A percentile compares a stretch with the other conserved stretches of the same genome.
Evolutionary conservation across 2,329 filamentous ascomycete genomes (phyloP).

Genomic region (Neofusicoccum kwambonambiense): DNA sequence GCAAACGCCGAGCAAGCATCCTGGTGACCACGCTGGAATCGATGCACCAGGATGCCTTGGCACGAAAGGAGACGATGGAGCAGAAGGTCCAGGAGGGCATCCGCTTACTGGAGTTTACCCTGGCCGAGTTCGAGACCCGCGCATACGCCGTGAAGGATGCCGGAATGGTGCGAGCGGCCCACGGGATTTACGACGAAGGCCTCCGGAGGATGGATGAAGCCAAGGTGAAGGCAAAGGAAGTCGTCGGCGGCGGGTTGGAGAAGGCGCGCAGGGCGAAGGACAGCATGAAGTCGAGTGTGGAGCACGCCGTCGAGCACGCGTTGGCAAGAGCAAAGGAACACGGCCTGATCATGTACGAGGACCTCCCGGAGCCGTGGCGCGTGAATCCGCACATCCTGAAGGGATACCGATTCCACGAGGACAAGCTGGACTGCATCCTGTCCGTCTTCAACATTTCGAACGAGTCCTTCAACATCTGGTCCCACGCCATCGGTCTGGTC

Average conservation of each 20-base stretch:
- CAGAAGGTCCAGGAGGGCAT: slow-evolving; percentile 90
- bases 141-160: slow-evolving; percentile 78
- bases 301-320: slow-evolving; percentile 80
- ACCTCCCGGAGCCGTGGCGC: slow-evolving; percentile 87
- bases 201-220: slow-evolving; percentile 78
- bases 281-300: slow-evolving; percentile 58
- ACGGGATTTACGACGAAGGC: slow-evolving; percentile 72
- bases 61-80: slow-evolving; percentile 80
- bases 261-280: slow-evolving; percentile 80
- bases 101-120: slow-evolving; percentile 78
- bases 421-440: slow-evolving; percentile 81
- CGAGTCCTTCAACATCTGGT: slow-evolving; percentile 97
- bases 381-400: slow-evolving; percentile 90
- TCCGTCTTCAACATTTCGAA: slow-evolving; percentile 86
- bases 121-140: slow-evolving; percentile 80
- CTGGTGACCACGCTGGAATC: slow-evolving; percentile 90
- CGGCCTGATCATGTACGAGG: slow-evolving; percentile 83
- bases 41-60: slow-evolving; percentile 82
- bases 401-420: slow-evolving; percentile 92
- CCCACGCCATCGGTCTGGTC: slow-evolving; percentile 84
- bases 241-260: slow-evolving; percentile 78
- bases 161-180: slow-evolving; percentile 70
- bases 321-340: slow-evolving; percentile 72
- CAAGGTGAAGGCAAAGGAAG: slow-evolving; percentile 69
- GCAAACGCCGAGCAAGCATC: slow-evolving; percentile 77